phyloP scores from a whole-genome alignment of 345 rosid genomes.

The Psidium friedrichsthalianum region DNA sequence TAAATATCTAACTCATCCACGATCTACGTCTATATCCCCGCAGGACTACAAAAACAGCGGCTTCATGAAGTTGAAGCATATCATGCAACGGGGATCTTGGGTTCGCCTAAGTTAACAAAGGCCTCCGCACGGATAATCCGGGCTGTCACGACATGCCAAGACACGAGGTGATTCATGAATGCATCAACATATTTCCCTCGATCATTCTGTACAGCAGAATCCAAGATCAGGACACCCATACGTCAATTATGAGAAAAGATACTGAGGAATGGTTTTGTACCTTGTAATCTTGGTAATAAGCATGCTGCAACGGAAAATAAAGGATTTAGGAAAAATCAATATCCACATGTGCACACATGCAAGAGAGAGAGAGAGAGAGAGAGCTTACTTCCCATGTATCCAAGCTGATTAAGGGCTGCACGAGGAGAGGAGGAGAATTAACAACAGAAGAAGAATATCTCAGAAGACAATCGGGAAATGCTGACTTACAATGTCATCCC shows the following conservation, averaged over 20 bases:
- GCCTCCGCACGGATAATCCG: conserved; percentile 86
- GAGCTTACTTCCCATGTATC: conserved; percentile 89
- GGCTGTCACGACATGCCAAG: conserved; percentile 69
- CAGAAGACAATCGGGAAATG: not conserved
- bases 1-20: not conserved
- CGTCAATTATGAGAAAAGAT: not conserved
- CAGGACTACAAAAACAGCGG: not conserved
- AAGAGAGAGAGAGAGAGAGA: not conserved
- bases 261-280: conserved; percentile 16
- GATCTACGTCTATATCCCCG: not conserved
- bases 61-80: not conserved
- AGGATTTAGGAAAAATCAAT: not conserved
- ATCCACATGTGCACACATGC: not conserved
- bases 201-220: conserved; percentile 45
- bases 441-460: not conserved
- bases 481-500: conserved; percentile 76
- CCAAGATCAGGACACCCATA: not conserved
- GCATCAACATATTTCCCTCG: conserved; percentile 48
- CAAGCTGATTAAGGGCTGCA: conserved; percentile 84
- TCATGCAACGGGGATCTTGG: conserved; percentile 69
- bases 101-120: conserved; percentile 79
- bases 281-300: conserved; percentile 90
- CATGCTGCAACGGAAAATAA: conserved; percentile 48
- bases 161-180: conserved; percentile 79
- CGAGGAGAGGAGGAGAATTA: not conserved